Evolutionary conservation across 2,329 filamentous ascomycete genomes (phyloP).

Genomic region (Cladosporium sphaerospermum): DNA sequence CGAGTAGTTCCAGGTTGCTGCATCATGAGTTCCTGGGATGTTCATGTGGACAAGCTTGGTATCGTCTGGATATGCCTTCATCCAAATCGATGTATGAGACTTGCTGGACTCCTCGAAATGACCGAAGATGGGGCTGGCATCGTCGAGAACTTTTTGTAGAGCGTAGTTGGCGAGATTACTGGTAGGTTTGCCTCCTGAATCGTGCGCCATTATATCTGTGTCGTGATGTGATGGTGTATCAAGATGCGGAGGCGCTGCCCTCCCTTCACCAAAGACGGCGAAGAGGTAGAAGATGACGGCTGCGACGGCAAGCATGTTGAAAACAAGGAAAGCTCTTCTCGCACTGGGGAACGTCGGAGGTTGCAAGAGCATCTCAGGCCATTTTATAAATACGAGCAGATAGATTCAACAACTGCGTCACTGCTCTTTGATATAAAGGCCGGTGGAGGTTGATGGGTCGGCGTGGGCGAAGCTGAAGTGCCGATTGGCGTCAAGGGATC

Average conservation of each 20-base stretch:
- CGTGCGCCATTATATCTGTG: neutral
- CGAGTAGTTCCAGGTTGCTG: slow-evolving; percentile 48
- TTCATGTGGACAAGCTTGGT: slow-evolving; percentile 43
- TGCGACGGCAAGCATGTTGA: slow-evolving; percentile 8
- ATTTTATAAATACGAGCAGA: neutral
- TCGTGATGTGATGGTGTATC: neutral
- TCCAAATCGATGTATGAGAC: slow-evolving; percentile 37
- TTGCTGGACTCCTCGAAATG: slow-evolving; percentile 21
- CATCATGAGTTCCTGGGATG: slow-evolving; percentile 47
- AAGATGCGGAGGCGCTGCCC: neutral
- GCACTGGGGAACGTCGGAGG: neutral
- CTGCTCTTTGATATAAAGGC: neutral
- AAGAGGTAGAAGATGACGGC: slow-evolving; percentile 7
- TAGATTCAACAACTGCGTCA: too few species aligned
- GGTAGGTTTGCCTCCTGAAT: neutral
- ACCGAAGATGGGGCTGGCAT: slow-evolving; percentile 42
- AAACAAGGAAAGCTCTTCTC: neutral
- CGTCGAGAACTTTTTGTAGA: slow-evolving; percentile 37
- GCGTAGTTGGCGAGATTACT: slow-evolving; percentile 32
- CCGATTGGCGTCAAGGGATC: slow-evolving; percentile 1
- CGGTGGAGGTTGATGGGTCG: neutral
- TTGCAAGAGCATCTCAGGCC: slow-evolving; percentile 1
- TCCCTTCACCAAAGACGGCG: slow-evolving; percentile 3
- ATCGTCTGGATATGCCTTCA: slow-evolving; percentile 39
- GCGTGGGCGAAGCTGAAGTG: neutral